Percentiles rank a stretch among this genome's conserved stretches.
phyloP scores from a whole-genome alignment of 179 eudicot genomes.

The Pouteria campechiana region DNA sequence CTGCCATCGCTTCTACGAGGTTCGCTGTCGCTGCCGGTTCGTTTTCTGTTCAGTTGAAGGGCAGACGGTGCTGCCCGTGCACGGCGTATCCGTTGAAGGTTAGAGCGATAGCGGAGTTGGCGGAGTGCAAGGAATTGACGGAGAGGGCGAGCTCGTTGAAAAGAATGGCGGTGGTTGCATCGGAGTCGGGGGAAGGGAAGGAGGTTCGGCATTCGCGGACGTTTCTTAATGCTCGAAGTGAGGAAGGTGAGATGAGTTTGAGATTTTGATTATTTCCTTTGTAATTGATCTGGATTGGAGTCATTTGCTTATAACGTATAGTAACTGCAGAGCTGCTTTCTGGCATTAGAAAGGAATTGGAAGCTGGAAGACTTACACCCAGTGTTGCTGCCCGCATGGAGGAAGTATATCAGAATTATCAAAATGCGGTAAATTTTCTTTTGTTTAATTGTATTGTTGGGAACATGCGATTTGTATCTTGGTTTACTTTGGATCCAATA shows the following conservation, averaged over 20 bases:
- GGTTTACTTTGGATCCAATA: too few relatives aligned
- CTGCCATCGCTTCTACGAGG: too few relatives aligned
- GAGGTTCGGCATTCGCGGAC: slow-evolving; percentile 7
- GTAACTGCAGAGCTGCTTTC: slow-evolving; percentile 52
- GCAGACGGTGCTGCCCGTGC: background rate
- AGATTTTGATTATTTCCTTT: background rate
- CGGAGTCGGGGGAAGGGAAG: background rate
- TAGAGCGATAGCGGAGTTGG: slow-evolving; percentile 21
- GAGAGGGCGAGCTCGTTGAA: background rate
- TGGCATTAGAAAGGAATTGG: slow-evolving; percentile 51
- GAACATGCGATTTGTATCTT: background rate
- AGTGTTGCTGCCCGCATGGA: slow-evolving; percentile 73
- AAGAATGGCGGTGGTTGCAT: background rate
- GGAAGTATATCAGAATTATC: slow-evolving; percentile 69
- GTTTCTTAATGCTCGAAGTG: slow-evolving; percentile 10
- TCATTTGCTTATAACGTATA: background rate
- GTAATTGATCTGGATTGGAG: background rate
- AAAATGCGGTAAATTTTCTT: slow-evolving; percentile 59
- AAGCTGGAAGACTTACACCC: slow-evolving; percentile 62
- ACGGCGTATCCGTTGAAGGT: slow-evolving; percentile 19
- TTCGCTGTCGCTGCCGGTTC: background rate
- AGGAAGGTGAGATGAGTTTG: slow-evolving; percentile 3
- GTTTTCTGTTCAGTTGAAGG: background rate
- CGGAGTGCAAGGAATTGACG: slow-evolving; percentile 5
- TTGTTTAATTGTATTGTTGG: slow-evolving; percentile 9